Base-by-base conservation (phyloP, 768 basidiomycete genomes). In the Lactarius tabidus region DNA sequence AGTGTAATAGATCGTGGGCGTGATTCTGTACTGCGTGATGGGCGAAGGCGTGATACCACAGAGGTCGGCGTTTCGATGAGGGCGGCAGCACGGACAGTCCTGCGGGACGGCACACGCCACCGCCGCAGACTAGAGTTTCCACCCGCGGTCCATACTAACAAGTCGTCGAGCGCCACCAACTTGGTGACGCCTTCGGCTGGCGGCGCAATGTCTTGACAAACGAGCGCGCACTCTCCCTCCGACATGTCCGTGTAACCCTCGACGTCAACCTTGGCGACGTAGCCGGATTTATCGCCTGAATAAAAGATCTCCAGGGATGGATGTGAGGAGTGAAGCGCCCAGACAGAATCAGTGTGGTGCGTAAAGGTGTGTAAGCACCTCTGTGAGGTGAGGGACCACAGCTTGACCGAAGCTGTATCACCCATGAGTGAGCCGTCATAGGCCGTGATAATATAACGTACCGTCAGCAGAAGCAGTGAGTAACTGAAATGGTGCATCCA, bases 361-460 rank as follows among this genome's bases (percentile, higher is more conserved):
- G 92, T 91, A 78, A 98, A 99, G 2, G 96, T 98, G 72, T 99
- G 95, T 18, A 99, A 77, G 72, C 94, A 96, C 14, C 91, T 84
- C 73, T 98, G 95, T 0, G 92, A 85, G 1, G 83, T 77, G 20
- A 98, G 80, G 1, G 95, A 98, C 97, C 97, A 99, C 33, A 98
- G 83, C 74, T 96, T 98, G 75, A 93, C 84, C 3, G 93, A 93
- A 12, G 92, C 79, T 80, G 69, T 57, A 35, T 62, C 6, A 65
- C 57, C n/a, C 64, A 69, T 72, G 33, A 71, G 65, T 60, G 60
- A 57, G 55, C 28, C 8, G 23, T 36, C 28, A 3, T 0, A n/a
- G 9, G 17, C 29, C 7, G 29, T 51, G 8, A 58, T 18, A 59
- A 51, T 23, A n/a, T 29, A 20, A 54, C 78, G 61, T 62, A 79